Evolutionary conservation across 345 rosid species (phyloP).

Genomic region (Linum tenue): DNA sequence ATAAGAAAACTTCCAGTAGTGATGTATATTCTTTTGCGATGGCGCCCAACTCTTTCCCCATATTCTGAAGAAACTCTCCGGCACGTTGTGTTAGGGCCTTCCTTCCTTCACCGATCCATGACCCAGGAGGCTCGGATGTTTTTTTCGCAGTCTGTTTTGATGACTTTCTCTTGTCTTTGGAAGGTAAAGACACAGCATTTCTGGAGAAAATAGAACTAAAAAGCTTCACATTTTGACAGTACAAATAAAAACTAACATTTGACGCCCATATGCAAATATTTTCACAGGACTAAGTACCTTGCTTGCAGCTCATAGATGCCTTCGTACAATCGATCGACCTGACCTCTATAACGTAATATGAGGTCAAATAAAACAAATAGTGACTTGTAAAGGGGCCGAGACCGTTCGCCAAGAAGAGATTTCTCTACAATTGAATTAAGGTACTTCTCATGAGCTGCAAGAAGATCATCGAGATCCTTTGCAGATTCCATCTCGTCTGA

Average conservation of each 20-base stretch:
- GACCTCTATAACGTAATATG: constrained; percentile 72
- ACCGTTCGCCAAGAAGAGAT: constrained; percentile 87
- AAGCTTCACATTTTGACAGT: neutral
- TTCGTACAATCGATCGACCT: constrained; percentile 81
- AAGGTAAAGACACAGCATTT: constrained; percentile 44
- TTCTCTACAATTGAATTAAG: constrained; percentile 78
- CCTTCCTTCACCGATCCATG: constrained; percentile 75
- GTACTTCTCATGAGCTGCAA: constrained; percentile 89
- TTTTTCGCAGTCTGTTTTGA: constrained; percentile 26
- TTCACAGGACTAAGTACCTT: constrained; percentile 37
- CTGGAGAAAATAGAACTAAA: constrained; percentile 25
- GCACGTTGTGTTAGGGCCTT: constrained; percentile 81
- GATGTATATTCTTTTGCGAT: constrained; percentile 62
- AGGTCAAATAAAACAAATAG: constrained; percentile 86
- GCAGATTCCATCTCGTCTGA: constrained; percentile 83
- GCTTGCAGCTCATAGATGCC: constrained; percentile 82
- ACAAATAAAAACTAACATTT: neutral
- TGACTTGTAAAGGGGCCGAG: constrained; percentile 64
- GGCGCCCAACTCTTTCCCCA: constrained; percentile 70
- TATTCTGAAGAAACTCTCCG: constrained; percentile 73
- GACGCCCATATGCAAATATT: neutral
- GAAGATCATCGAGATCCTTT: constrained; percentile 92
- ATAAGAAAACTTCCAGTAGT: constrained; percentile 68
- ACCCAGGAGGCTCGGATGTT: constrained; percentile 38
- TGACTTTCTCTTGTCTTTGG: constrained; percentile 38